A percentile compares a stretch with the other conserved stretches of the same genome.
Conservation (phyloP, 805 yeast species). For the Pichia heedii region DNA sequence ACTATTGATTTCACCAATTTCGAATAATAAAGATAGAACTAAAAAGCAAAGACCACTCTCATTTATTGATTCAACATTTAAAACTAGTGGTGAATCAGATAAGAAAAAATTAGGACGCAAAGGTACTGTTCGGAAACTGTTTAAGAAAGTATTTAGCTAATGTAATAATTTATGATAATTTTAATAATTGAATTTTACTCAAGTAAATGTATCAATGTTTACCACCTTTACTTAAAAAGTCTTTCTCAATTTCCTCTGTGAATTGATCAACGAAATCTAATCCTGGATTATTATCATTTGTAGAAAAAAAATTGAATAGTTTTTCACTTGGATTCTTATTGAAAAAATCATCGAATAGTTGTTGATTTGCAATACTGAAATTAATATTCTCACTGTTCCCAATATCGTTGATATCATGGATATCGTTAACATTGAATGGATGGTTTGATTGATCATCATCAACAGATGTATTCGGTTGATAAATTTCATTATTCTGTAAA, state of each 20-base stretch:
- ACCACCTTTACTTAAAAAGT: constrained; percentile 32
- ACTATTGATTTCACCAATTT: background rate
- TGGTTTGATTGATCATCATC: too few relatives aligned
- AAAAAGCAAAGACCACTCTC: too few relatives aligned
- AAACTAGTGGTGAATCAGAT: background rate
- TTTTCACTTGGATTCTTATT: constrained; percentile 28
- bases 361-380: constrained; percentile 18
- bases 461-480: too few relatives aligned
- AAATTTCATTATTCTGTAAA: background rate
- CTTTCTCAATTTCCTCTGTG: constrained; percentile 73
- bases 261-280: constrained; percentile 64
- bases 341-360: constrained; percentile 26
- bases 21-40: background rate
- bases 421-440: too few relatives aligned
- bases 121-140: constrained; percentile 4
- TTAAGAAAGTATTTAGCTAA: constrained; percentile 8
- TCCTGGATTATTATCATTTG: constrained; percentile 38
- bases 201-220: constrained; percentile 5
- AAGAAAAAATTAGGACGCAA: background rate
- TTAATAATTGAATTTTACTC: too few relatives aligned
- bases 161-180: too few relatives aligned
- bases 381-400: constrained; percentile 4
- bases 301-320: constrained; percentile 41
- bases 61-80: background rate
- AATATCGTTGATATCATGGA: background rate